phyloP scores from a whole-genome alignment of 2,329 filamentous ascomycete species.

The Aureobasidium sp. region DNA sequence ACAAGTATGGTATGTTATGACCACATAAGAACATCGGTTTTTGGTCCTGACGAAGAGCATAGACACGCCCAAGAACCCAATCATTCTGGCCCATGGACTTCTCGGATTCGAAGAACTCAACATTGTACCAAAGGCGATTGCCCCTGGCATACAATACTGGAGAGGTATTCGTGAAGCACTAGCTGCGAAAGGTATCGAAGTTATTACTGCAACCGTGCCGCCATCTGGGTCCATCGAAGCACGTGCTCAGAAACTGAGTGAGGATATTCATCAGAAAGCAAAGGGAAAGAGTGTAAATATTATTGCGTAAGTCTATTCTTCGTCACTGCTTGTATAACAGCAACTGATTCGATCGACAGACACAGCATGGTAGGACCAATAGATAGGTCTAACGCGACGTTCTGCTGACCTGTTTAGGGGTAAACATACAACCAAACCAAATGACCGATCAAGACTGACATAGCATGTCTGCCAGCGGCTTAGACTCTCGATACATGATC shows the following conservation, averaged over 20 bases:
- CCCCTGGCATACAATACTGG: conserved; percentile 59
- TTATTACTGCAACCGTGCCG: conserved; percentile 55
- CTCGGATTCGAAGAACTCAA: conserved; percentile 59
- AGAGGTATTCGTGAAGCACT: conserved; percentile 56
- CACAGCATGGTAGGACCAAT: conserved; percentile 48
- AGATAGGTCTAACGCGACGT: background rate
- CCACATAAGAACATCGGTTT: background rate
- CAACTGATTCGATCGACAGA: conserved; percentile 24
- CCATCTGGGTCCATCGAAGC: conserved; percentile 53
- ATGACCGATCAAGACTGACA: background rate
- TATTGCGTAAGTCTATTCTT: conserved; percentile 47
- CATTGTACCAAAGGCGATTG: conserved; percentile 27
- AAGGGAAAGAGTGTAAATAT: conserved; percentile 56
- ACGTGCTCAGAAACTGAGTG: conserved; percentile 47
- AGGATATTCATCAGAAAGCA: conserved; percentile 47
- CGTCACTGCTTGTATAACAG: background rate
- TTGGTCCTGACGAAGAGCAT: background rate
- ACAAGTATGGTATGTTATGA: conserved; percentile 45
- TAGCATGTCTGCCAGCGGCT: conserved; percentile 39
- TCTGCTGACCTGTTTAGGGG: conserved; percentile 27
- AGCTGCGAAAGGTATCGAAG: conserved; percentile 49
- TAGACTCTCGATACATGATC: conserved; percentile 60
- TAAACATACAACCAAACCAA: conserved; percentile 19
- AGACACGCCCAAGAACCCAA: conserved; percentile 47
- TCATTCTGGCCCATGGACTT: conserved; percentile 59